These are phyloP conservation scores for Somion occarium DNA, from an alignment of 1,284 basidiomycete species.

Conservation along the genomic window DNA sequence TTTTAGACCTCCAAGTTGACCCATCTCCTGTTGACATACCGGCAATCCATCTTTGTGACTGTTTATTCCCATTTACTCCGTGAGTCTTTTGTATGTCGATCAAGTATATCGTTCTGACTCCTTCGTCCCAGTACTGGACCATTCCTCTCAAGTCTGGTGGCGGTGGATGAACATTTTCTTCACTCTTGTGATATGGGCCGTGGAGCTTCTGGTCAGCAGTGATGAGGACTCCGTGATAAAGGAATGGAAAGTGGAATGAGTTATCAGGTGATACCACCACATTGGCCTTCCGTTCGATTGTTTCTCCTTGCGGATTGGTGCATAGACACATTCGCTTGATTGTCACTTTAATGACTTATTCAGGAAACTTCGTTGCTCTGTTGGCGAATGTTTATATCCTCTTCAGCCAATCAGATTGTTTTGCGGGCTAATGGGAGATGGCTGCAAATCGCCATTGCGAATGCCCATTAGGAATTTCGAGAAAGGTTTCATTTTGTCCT, in stretches of 20 bases:
- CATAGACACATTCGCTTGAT: no score
- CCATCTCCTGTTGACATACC: slow-evolving; percentile 70
- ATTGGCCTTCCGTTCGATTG: background rate
- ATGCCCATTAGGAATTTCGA: no score
- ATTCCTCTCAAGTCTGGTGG: slow-evolving; percentile 87
- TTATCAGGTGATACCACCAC: background rate
- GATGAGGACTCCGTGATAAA: slow-evolving; percentile 68
- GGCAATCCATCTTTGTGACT: slow-evolving; percentile 78
- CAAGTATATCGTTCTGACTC: slow-evolving; percentile 3
- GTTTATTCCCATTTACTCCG: slow-evolving; percentile 79
- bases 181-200: slow-evolving; percentile 74
- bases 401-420: no score
- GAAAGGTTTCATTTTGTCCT: no score
- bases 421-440: no score
- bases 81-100: slow-evolving; percentile 32
- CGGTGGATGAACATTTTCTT: slow-evolving; percentile 86
- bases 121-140: slow-evolving; percentile 58
- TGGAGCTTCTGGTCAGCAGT: slow-evolving; percentile 74
- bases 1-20: slow-evolving; percentile 69
- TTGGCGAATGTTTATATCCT: no score
- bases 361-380: no score
- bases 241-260: slow-evolving; percentile 74
- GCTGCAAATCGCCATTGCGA: no score
- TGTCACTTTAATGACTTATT: no score
- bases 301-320: no score